phyloP scores from a whole-genome alignment of 257 asterid species.

The Solanum medicagineum region DNA sequence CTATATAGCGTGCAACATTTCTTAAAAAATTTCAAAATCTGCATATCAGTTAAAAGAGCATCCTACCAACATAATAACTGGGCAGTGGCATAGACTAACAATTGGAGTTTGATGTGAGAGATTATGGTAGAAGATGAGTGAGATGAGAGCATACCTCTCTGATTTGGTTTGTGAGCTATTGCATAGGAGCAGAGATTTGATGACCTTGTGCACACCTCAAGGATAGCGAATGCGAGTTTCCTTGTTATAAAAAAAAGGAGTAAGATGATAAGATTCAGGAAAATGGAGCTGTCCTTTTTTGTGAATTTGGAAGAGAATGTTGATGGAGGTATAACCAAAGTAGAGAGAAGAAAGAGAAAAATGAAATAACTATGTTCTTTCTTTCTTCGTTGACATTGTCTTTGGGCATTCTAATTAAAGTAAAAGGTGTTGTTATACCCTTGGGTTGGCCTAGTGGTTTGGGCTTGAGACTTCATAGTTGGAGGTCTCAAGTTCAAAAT shows the following conservation, averaged over 20 bases:
- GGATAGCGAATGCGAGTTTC: too few species aligned
- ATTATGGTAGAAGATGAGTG: not conserved
- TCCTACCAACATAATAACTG: not conserved
- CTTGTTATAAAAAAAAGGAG: not conserved
- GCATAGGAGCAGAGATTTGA: too few species aligned
- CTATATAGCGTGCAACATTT: not conserved
- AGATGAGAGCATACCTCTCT: not conserved
- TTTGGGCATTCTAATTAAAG: not conserved
- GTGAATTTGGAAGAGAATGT: not conserved
- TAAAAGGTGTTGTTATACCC: not conserved
- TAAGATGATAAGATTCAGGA: not conserved
- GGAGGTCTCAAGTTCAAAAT: too few species aligned
- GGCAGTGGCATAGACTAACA: not conserved
- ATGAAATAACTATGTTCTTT: not conserved
- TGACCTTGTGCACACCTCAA: too few species aligned
- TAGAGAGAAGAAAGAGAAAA: not conserved
- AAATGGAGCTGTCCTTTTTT: not conserved
- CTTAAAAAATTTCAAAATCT: not conserved
- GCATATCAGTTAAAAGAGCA: not conserved
- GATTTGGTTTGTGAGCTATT: too few species aligned
- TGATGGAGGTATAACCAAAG: not conserved
- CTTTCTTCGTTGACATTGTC: not conserved
- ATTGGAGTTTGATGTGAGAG: not conserved
- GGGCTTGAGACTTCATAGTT: too few species aligned
- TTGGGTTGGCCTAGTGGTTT: too few species aligned